Evolutionary conservation across 495 filamentous ascomycete species (phyloP), one percentile per base, ranked within the genome.

Genomic region (Penicillium lividum): DNA sequence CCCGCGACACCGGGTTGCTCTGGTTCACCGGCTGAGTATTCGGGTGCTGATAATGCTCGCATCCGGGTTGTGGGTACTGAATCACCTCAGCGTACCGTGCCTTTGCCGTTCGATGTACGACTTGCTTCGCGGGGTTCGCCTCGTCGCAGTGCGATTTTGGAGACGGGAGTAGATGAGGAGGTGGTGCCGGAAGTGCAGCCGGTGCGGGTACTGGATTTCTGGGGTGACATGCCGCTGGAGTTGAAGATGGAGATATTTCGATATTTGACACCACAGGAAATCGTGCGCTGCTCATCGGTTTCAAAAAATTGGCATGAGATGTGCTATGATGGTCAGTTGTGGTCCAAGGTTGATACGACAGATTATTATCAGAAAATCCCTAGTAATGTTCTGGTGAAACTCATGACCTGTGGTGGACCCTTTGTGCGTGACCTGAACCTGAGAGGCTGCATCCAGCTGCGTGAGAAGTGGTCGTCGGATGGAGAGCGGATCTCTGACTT

Each of bases 321-420:
- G 78, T 97, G 93, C 74, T 96, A 91, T 61, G 94, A 98, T 70
- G 94, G 94, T 7, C 94, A 98, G 72, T 75, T 98, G 16, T 98
- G 94, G 94, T 83, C 82, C 0, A 82, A 80, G 47, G 80, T 98
- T 43, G 92, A 98, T 67, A 88, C 91, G 0, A 85, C 93, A 0
- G 85, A 88, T 31, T 98, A 91, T 70, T 98, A 98, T 68, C 81
- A 81, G 48, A 84, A 89, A 42, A 97, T 98, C 55, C 86, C 94
- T 0, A 89, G 89, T 8, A 86, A 88, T 56, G 87, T 89, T 7
- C 76, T 98, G 11, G 84, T 91, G 44, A 92, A 89, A 69, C 90
- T 98, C 54, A 90, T 98, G 67, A 86, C 85, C 0, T 77, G 84
- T 3, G 91, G 91, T 5, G 94, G 93, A 3, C 89, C 93, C 0